Conservation (phyloP, 345 rosid species). For the Eucalyptus curtisii region DNA sequence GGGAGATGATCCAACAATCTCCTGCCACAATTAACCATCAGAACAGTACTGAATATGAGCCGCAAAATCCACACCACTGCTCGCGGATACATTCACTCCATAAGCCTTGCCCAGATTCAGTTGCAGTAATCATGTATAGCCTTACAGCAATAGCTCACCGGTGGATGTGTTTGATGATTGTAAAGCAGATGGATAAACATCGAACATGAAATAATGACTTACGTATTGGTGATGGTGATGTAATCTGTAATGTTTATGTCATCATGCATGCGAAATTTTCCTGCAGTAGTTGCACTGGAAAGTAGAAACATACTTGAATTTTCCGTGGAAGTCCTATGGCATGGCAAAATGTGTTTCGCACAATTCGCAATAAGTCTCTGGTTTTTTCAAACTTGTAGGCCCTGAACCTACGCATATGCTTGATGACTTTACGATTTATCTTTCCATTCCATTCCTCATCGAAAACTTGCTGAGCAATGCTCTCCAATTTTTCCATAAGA, state of each 20-base stretch:
- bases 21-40: constrained; percentile 21
- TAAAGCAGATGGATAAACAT: not conserved
- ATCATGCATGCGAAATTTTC: no score
- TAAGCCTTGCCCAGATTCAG: not conserved
- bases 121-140: not conserved
- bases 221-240: not conserved
- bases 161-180: not conserved
- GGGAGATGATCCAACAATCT: constrained; percentile 71
- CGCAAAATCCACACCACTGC: not conserved
- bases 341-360: no score
- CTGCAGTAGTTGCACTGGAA: no score
- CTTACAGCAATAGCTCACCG: not conserved
- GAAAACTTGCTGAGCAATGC: no score
- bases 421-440: no score
- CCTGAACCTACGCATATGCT: no score
- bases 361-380: no score
- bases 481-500: no score
- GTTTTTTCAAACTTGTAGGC: no score
- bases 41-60: not conserved
- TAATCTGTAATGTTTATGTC: not conserved
- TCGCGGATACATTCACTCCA: not conserved
- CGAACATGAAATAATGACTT: not conserved
- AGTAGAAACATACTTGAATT: no score
- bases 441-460: no score
- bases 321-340: no score